Percentiles rank a stretch among this genome's conserved stretches.
phyloP scores from a whole-genome alignment of 164 flowering plant genomes.

The Chloranthus sessilifolius region DNA sequence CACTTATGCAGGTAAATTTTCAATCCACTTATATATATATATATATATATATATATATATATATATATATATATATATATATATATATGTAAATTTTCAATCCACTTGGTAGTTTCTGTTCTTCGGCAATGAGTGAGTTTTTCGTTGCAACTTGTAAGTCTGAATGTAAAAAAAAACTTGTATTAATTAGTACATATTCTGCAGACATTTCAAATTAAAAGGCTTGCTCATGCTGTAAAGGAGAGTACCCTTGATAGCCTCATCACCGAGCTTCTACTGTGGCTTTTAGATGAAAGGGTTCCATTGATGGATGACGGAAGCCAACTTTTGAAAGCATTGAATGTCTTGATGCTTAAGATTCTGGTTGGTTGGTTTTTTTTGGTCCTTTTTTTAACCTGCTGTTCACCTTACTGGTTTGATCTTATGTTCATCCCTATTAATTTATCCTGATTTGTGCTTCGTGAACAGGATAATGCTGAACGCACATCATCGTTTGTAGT shows the following conservation, averaged over 20 bases:
- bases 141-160: not conserved
- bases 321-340: slow-evolving; percentile 91
- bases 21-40: slow-evolving; percentile 1
- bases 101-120: too few species aligned
- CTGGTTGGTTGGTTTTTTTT: slow-evolving; percentile 78
- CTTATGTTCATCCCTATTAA: not conserved
- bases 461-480: slow-evolving; percentile 93
- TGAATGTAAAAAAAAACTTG: too few species aligned
- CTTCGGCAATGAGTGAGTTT: not conserved
- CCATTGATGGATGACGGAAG: slow-evolving; percentile 98
- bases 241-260: slow-evolving; percentile 86
- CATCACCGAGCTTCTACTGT: slow-evolving; percentile 89
- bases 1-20: slow-evolving; percentile 82
- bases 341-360: slow-evolving; percentile 97
- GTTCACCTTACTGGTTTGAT: not conserved
- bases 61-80: too few species aligned
- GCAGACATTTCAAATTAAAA: slow-evolving; percentile 93
- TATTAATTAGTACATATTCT: too few species aligned
- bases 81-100: too few species aligned
- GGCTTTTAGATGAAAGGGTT: slow-evolving; percentile 99
- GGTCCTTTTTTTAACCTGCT: not conserved
- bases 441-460: not conserved
- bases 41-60: too few species aligned
- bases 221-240: slow-evolving; percentile 89
- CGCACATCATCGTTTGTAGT: slow-evolving; percentile 95